Evolutionary conservation across 306 rosid genomes (phyloP).

Genomic region (Lathyrus tuberosus): DNA sequence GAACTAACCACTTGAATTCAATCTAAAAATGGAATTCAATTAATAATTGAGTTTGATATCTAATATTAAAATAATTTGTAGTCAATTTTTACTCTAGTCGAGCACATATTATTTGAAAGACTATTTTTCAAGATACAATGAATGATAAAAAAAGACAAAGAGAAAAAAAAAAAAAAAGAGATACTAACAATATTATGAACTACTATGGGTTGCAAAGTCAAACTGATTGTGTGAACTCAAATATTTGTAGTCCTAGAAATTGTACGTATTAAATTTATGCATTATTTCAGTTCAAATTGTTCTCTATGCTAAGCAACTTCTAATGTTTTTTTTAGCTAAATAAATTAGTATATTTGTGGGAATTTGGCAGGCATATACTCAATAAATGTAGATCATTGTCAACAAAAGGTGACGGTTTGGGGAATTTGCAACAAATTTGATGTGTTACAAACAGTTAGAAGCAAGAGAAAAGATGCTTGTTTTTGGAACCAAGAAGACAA

Average conservation of each 20-base stretch:
- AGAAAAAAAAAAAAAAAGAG: too few relatives aligned
- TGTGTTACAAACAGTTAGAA: slow-evolving; percentile 60
- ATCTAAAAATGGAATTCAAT: too few relatives aligned
- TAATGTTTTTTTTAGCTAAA: neutral
- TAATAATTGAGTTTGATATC: too few relatives aligned
- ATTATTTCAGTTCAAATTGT: neutral
- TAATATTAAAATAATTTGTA: too few relatives aligned
- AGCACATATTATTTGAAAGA: too few relatives aligned
- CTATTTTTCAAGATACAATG: too few relatives aligned
- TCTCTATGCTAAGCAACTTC: slow-evolving; percentile 1
- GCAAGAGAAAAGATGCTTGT: slow-evolving; percentile 79
- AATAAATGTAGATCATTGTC: slow-evolving; percentile 63
- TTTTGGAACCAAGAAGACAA: slow-evolving; percentile 78
- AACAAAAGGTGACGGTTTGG: slow-evolving; percentile 89
- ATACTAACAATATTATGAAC: neutral
- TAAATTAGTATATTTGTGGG: neutral
- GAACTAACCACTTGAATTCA: too few relatives aligned
- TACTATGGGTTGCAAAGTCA: too few relatives aligned
- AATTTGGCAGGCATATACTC: slow-evolving; percentile 76
- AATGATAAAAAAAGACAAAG: too few relatives aligned
- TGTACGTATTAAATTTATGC: too few relatives aligned
- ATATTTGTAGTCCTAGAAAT: neutral
- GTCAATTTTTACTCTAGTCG: too few relatives aligned
- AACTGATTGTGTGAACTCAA: too few relatives aligned
- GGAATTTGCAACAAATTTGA: slow-evolving; percentile 91